Evolutionary conservation across 768 basidiomycete species (phyloP).

Genomic region (Leccinum rimulosum): DNA sequence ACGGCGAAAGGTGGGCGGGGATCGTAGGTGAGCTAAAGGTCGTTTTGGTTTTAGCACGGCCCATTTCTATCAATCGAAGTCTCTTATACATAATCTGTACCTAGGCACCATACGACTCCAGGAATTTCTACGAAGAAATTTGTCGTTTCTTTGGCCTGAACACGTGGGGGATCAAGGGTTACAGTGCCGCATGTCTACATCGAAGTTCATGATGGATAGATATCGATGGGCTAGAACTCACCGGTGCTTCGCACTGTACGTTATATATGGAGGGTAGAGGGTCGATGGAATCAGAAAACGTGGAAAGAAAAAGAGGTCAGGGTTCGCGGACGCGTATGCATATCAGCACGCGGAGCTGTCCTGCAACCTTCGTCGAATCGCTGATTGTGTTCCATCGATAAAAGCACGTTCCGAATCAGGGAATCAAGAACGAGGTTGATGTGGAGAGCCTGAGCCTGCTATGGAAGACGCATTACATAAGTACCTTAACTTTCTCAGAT

Average conservation of each 20-base stretch:
- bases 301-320: background rate
- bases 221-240: background rate
- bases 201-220: background rate
- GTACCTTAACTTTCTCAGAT: no score
- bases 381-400: no score
- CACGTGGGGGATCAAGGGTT: background rate
- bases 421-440: no score
- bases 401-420: no score
- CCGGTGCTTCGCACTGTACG: background rate
- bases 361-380: no score
- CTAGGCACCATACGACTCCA: background rate
- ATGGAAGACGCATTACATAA: no score
- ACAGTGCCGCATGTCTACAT: background rate
- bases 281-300: background rate
- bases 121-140: background rate
- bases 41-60: background rate
- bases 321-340: background rate
- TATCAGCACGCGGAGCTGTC: no score
- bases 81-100: background rate
- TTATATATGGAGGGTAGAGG: background rate
- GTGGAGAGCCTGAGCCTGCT: no score
- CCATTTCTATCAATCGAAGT: background rate
- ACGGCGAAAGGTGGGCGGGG: background rate
- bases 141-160: background rate
- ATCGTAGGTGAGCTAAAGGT: background rate